Conservation (phyloP, 2,329 filamentous ascomycete species). For the Microcyclospora tardicrescens region DNA sequence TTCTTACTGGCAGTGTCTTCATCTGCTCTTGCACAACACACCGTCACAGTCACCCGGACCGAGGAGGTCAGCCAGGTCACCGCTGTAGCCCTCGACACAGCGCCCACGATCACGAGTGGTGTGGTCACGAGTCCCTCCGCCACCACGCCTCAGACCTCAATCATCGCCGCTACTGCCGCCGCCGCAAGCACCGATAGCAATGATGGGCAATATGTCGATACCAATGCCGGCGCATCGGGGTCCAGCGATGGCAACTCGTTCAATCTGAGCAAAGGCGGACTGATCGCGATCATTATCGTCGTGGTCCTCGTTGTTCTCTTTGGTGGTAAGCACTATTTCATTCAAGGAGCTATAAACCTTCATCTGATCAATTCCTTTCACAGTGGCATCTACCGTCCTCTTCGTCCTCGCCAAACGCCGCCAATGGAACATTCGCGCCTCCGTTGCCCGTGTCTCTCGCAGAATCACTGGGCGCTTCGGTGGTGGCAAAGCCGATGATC, state of each 20-base stretch:
- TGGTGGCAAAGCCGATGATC: slow-evolving; percentile 1
- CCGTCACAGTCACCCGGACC: neutral
- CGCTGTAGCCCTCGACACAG: neutral
- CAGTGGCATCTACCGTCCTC: slow-evolving; percentile 52
- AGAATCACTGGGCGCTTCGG: slow-evolving; percentile 31
- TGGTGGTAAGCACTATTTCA: slow-evolving; percentile 48
- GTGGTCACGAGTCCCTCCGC: neutral
- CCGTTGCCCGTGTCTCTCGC: slow-evolving; percentile 50
- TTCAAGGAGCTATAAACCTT: neutral
- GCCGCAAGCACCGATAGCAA: neutral
- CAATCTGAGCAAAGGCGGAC: slow-evolving; percentile 52
- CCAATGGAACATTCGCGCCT: slow-evolving; percentile 68
- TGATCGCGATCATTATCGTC: slow-evolving; percentile 63
- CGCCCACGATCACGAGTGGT: neutral
- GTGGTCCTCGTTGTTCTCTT: slow-evolving; percentile 48
- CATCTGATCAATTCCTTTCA: slow-evolving; percentile 10
- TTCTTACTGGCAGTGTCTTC: neutral
- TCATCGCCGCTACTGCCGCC: neutral
- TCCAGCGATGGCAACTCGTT: slow-evolving; percentile 37
- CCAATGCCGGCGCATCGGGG: slow-evolving; percentile 51
- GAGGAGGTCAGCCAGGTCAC: slow-evolving; percentile 1
- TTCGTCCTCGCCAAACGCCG: slow-evolving; percentile 75
- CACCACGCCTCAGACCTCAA: neutral
- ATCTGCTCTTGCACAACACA: neutral
- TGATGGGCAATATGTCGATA: slow-evolving; percentile 10